Evolutionary conservation across 2,329 filamentous ascomycete species (phyloP).

Genomic region (Ceratocystis alfenasii): DNA sequence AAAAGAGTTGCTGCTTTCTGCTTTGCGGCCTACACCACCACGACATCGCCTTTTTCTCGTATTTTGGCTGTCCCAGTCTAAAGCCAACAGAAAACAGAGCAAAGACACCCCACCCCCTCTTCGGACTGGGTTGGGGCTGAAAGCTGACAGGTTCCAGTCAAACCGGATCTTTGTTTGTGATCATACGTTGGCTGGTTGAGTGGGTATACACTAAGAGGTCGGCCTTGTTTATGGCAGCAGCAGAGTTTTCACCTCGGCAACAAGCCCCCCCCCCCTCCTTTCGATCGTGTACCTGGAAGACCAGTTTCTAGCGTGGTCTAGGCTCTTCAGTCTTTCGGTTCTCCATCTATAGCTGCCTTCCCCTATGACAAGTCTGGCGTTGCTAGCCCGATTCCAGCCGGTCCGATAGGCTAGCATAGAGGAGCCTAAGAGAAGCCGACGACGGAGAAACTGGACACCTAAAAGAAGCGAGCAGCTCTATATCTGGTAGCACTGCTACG

Average conservation of each 20-base stretch:
- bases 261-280: neutral
- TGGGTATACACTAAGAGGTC: neutral
- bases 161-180: neutral
- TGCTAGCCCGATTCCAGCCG: neutral
- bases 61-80: neutral
- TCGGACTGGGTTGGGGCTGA: neutral
- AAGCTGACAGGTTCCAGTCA: neutral
- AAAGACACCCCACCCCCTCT: neutral
- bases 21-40: no score
- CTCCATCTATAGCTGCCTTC: neutral
- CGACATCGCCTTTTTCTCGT: no score
- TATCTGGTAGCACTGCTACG: neutral
- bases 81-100: neutral
- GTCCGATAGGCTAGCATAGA: neutral
- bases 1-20: no score
- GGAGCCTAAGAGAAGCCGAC: neutral
- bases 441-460: neutral
- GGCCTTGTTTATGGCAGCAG: neutral
- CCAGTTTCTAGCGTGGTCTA: neutral
- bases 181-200: neutral
- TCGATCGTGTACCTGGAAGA: neutral
- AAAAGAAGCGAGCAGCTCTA: neutral
- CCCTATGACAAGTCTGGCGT: neutral
- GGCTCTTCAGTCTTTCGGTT: neutral
- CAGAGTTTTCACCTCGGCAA: conserved; percentile 7